Conservation (phyloP, 768 basidiomycete species). For the Mycena olivaceomarginata region DNA sequence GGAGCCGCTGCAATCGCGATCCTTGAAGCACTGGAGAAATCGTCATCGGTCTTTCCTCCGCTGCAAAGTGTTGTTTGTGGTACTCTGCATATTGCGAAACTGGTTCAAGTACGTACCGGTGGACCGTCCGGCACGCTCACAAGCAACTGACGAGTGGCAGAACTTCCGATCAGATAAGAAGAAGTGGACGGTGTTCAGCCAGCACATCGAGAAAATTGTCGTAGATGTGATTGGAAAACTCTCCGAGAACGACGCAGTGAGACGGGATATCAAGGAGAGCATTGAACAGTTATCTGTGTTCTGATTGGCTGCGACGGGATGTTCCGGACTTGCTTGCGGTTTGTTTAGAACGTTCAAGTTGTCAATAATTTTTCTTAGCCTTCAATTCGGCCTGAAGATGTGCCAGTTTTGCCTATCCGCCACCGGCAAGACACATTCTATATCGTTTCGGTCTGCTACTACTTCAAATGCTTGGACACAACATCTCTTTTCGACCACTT, state of each 20-base stretch:
- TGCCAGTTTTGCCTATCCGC: too few species aligned
- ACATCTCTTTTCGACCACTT: too few species aligned
- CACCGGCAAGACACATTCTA: too few species aligned
- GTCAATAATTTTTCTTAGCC: too few species aligned
- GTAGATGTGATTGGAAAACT: background rate
- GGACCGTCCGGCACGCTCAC: background rate
- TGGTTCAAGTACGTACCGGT: background rate
- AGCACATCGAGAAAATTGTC: background rate
- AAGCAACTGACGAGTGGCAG: background rate
- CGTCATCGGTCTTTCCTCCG: background rate
- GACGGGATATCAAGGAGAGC: conserved; percentile 7
- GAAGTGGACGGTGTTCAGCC: background rate
- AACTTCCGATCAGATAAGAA: background rate
- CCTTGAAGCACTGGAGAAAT: background rate
- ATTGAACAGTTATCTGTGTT: background rate
- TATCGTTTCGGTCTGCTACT: too few species aligned
- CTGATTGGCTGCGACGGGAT: background rate
- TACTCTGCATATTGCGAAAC: background rate
- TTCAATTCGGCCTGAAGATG: too few species aligned
- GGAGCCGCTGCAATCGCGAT: background rate
- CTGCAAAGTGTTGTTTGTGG: conserved; percentile 8
- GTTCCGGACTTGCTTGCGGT: too few species aligned
- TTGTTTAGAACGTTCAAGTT: background rate
- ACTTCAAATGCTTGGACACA: too few species aligned
- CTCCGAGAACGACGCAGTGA: background rate